A percentile compares a stretch with the other conserved stretches of the same genome.
These are phyloP conservation scores for Sporisorium sorghi DNA, from an alignment of 1,284 basidiomycete genomes.

Conservation along the genomic window DNA sequence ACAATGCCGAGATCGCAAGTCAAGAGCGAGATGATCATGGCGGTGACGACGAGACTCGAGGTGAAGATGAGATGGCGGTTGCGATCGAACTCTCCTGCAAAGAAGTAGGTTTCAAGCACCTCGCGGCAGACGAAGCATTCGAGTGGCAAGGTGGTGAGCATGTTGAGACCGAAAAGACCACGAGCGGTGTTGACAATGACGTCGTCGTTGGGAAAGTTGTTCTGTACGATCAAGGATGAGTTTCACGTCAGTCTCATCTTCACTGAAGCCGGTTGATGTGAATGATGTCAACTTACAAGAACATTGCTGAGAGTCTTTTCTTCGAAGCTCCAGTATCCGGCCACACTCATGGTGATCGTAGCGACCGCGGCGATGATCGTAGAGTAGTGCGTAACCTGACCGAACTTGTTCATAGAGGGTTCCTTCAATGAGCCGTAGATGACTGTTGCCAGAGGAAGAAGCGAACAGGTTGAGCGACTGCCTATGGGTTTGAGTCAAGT, in stretches of 20 bases:
- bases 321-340: slow-evolving; percentile 92
- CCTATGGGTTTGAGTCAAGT: background rate
- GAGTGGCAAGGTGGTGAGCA: slow-evolving; percentile 95
- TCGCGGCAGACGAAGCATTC: slow-evolving; percentile 95
- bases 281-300: slow-evolving; percentile 28
- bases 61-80: slow-evolving; percentile 90
- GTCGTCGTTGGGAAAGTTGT: slow-evolving; percentile 68
- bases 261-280: background rate
- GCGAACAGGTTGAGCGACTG: background rate
- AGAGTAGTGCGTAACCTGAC: slow-evolving; percentile 82
- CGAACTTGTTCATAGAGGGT: slow-evolving; percentile 93
- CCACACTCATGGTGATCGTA: slow-evolving; percentile 77
- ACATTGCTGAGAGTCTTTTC: slow-evolving; percentile 80
- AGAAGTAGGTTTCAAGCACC: slow-evolving; percentile 70
- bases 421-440: slow-evolving; percentile 94
- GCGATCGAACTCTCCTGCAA: slow-evolving; percentile 54
- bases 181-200: slow-evolving; percentile 78
- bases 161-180: slow-evolving; percentile 95
- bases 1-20: slow-evolving; percentile 98
- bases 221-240: slow-evolving; percentile 13
- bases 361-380: slow-evolving; percentile 66
- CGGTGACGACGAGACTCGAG: slow-evolving; percentile 81
- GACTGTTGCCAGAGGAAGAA: slow-evolving; percentile 17
- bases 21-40: slow-evolving; percentile 86
- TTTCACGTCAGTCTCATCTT: background rate